Evolutionary conservation across 305 asterid genomes (phyloP).

Genomic region (Andrographis paniculata): DNA sequence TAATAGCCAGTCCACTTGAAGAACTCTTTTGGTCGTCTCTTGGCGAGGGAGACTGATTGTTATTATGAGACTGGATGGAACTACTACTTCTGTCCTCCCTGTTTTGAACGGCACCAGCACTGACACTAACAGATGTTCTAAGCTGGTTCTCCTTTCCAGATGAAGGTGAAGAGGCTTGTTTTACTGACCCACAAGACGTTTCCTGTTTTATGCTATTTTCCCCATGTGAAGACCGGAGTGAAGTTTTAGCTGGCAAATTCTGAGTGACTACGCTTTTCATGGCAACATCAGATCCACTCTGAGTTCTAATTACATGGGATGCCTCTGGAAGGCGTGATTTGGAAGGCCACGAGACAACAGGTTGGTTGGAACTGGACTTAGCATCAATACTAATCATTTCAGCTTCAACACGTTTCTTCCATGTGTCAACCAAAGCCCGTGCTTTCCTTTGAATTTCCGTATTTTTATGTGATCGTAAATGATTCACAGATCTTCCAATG

Average conservation of each 20-base stretch:
- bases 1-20: conserved; percentile 29
- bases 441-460: conserved; percentile 63
- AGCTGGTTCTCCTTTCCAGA: conserved; percentile 43
- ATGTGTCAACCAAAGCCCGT: conserved; percentile 57
- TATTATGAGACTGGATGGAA: conserved; percentile 40
- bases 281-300: conserved; percentile 42
- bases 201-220: conserved; percentile 37
- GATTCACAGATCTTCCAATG: conserved; percentile 75
- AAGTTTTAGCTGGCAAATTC: conserved; percentile 35
- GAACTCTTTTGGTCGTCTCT: conserved; percentile 39
- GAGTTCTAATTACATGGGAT: conserved; percentile 36
- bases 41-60: conserved; percentile 30
- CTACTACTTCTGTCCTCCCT: conserved; percentile 52
- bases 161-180: conserved; percentile 31
- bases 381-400: conserved; percentile 58
- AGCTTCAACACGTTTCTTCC: conserved; percentile 77
- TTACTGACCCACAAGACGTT: conserved; percentile 40
- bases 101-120: conserved; percentile 30
- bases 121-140: conserved; percentile 27
- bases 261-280: conserved; percentile 36
- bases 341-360: not conserved
- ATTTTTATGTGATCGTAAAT: conserved; percentile 59
- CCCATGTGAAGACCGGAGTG: conserved; percentile 36
- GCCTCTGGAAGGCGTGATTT: conserved; percentile 21
- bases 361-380: conserved; percentile 17